These are phyloP conservation scores for Cladobotryum mycophilum DNA, from an alignment of 2,329 filamentous ascomycete species.

Conservation along the genomic window DNA sequence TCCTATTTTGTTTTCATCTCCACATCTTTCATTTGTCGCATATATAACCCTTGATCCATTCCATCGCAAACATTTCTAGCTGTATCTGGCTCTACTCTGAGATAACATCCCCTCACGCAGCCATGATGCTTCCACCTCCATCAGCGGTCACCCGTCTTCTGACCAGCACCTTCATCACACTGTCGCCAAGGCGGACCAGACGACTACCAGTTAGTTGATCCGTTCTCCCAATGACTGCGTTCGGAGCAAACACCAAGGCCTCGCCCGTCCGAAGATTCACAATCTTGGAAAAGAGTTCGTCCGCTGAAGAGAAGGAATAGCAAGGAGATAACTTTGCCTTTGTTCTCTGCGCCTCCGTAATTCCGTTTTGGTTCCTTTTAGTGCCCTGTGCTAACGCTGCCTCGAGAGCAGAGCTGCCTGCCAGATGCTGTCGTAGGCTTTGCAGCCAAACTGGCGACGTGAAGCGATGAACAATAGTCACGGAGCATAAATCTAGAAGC, in stretches of 20 bases:
- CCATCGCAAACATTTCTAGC: no score
- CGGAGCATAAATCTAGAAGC: constrained; percentile 63
- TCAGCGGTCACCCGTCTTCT: constrained; percentile 37
- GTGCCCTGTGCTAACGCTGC: not conserved
- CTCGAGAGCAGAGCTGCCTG: constrained; percentile 18
- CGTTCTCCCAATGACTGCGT: constrained; percentile 27
- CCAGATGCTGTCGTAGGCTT: constrained; percentile 39
- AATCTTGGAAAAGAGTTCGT: constrained; percentile 36
- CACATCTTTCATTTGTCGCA: no score
- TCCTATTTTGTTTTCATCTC: no score
- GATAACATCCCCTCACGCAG: constrained; percentile 15
- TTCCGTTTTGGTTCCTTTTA: not conserved
- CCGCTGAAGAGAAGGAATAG: not conserved
- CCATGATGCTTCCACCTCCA: constrained; percentile 41
- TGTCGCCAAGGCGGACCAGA: constrained; percentile 26
- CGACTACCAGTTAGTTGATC: not conserved
- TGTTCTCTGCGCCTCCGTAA: not conserved
- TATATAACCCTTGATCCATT: no score
- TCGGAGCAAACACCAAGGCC: constrained; percentile 41
- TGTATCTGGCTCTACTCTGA: no score
- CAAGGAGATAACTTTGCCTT: not conserved
- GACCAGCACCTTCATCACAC: constrained; percentile 35
- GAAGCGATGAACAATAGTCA: constrained; percentile 70
- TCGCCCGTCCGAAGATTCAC: constrained; percentile 38
- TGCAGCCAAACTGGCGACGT: constrained; percentile 57